Evolutionary conservation across 2,329 filamentous ascomycete species (phyloP), one percentile per base, ranked within the genome.

Genomic region (Shiraia sp.): DNA sequence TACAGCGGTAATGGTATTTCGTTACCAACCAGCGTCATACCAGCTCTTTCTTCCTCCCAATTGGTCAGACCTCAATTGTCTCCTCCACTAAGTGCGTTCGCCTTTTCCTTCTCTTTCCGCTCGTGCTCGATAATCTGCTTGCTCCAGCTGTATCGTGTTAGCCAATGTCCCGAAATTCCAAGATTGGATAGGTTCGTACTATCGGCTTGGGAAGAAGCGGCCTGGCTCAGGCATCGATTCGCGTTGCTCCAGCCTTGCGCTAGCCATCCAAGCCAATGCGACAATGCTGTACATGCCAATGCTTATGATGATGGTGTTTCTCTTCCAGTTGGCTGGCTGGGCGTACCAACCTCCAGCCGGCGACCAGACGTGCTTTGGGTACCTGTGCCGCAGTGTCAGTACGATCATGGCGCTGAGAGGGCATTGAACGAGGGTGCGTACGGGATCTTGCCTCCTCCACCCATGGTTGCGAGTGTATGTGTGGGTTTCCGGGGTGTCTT

Each of bases 301-400:
- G 46, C 81, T 81, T 67, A 90, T 83, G 56, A 93, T 78, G 40
- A 86, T 79, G 4, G 93, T 99, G 78, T 99, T 99, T 63, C 77
- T 75, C 72, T 87, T 93, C 93, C 93, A 99, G 80, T 99, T 99
- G 57, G 81, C 79, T 39, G 93, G 93, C 71, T 95, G 92, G 40
- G 86, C 77, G 75, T 99, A 99, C 93, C 93, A 99, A 74, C 93
- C 93, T 80, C 93, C 93, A 55, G 92, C 80, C 49, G 93, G 93
- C 66, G 93, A 97, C 93, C 93, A 99, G 80, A 99, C 90, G 80
- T 99, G 92, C 80, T 96, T 96, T 72, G 90, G 91, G 75, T 96
- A 96, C 68, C 90, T 95, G 63, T n/a, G 4, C 19, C 19, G 8
- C 33, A 15, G 19, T 26, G 56, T 63, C 40, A 63, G 51, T 35